A percentile compares a stretch with the other conserved stretches of the same genome.
These are phyloP conservation scores for Psidium friedrichsthalianum DNA, from an alignment of 345 rosid species.

Conservation along the genomic window DNA sequence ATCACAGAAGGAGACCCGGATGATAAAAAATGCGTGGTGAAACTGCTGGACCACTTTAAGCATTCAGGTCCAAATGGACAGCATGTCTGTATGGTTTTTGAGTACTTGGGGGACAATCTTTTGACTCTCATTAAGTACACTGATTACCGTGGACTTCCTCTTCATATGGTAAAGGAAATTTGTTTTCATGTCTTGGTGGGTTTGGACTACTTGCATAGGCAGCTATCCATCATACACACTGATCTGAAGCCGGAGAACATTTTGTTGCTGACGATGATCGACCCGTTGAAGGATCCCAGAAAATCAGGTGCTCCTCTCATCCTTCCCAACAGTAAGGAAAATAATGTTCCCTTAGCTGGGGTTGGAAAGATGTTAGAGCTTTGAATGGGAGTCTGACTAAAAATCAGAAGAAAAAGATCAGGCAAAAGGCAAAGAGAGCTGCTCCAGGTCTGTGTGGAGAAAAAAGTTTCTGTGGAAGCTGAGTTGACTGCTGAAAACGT, in stretches of 20 bases:
- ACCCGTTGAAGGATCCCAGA: constrained; percentile 44
- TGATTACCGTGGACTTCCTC: constrained; percentile 49
- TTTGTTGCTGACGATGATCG: constrained; percentile 49
- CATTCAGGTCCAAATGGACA: constrained; percentile 78
- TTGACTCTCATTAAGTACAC: constrained; percentile 54
- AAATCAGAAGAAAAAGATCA: constrained; percentile 53
- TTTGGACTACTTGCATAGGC: constrained; percentile 59
- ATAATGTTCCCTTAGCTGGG: constrained; percentile 16
- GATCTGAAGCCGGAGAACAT: constrained; percentile 66
- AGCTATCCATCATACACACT: constrained; percentile 69
- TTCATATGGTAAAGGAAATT: constrained; percentile 47
- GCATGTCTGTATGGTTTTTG: constrained; percentile 74
- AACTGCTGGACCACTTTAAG: constrained; percentile 71
- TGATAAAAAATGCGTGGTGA: constrained; percentile 55
- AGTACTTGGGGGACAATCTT: constrained; percentile 66
- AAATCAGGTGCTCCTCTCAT: constrained; percentile 31
- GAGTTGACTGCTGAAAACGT: constrained; percentile 24
- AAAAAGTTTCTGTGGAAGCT: constrained; percentile 24
- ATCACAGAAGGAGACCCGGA: constrained; percentile 54
- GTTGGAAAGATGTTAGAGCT: constrained; percentile 8
- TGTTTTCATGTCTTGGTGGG: constrained; percentile 48
- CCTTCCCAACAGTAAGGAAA: constrained; percentile 35
- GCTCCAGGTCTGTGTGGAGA: constrained; percentile 46
- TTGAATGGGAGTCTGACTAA: constrained; percentile 40
- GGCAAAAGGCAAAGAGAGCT: constrained; percentile 45